Base-by-base conservation (phyloP, 331 rosid species). In the Malus hybrid region DNA sequence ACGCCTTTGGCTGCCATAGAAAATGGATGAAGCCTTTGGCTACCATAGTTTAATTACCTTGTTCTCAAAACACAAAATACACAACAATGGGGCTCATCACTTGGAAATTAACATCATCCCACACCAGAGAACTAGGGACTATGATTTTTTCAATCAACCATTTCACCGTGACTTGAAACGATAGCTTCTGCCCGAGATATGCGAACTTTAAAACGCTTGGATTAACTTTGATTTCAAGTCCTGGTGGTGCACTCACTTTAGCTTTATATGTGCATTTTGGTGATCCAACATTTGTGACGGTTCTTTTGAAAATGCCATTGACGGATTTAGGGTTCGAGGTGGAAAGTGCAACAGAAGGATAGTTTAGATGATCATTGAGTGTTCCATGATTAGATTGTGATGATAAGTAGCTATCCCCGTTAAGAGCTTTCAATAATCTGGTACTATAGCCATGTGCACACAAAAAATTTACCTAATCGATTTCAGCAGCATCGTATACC, bases 371-470 rank as follows among this genome's bases (percentile, higher is more conserved):
- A 3, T 57, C 63, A 29, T 32, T 28, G 22, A 3, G 4, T 16
- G 29, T 16, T 71, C 4, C 55, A 13, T 10, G 5, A 20, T 18
- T 24, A 3, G 24, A 29, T 6, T 55, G 69, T 60, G 65, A 10
- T 11, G 82, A 11, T 10, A 4, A 22, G 15, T 50, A 31, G 14
- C 65, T 78, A 31, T 74, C 71, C 28, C 70, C 33, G 1, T 80
- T 77, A 13, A 80, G 12, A 11, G 14, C n/a, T 15, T 15, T 61
- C 19, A 77, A 12, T 6, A 61, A 28, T 7, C 29, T 62, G 15
- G 76, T 32, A 31, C 28, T 54, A 44, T 82, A 82, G 10, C 85
- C 85, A 15, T 78, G 71, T 34, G 71, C 79, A 44, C 85, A 82
- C 70, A 78, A 69, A 15, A 78, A 77, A 0, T 27, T 16, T 12